Conservation (phyloP, 2,329 filamentous ascomycete species). For the Penicillium polonicum region DNA sequence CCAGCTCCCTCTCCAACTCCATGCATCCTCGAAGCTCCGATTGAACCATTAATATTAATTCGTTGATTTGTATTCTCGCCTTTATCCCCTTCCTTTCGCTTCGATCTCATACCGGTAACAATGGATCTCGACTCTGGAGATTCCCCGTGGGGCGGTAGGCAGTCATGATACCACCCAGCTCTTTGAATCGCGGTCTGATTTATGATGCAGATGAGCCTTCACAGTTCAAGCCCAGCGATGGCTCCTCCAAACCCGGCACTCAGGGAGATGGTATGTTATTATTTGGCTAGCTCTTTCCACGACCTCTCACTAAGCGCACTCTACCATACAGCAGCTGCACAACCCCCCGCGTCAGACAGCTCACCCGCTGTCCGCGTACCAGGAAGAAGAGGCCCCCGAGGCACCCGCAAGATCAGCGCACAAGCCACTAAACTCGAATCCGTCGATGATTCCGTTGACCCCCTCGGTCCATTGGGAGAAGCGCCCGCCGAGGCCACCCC, state of each 20-base stretch:
- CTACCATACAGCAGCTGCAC: conserved; percentile 28
- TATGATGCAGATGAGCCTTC: conserved; percentile 47
- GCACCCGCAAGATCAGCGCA: conserved; percentile 57
- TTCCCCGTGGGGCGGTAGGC: conserved; percentile 51
- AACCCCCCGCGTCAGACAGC: conserved; percentile 37
- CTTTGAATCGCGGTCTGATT: conserved; percentile 26
- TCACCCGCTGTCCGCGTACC: conserved; percentile 49
- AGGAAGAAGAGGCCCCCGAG: conserved; percentile 51
- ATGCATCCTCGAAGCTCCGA: conserved; percentile 8
- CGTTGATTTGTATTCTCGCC: not conserved
- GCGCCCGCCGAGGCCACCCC: conserved; percentile 36
- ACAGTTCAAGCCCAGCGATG: conserved; percentile 35
- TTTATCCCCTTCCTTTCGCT: not conserved
- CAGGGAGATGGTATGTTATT: conserved; percentile 34
- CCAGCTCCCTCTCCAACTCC: conserved; percentile 19
- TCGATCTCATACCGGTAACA: conserved; percentile 3
- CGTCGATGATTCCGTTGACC: conserved; percentile 62
- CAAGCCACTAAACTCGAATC: conserved; percentile 63
- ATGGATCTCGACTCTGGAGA: conserved; percentile 48
- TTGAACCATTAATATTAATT: conserved; percentile 9
- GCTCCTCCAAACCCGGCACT: conserved; percentile 26
- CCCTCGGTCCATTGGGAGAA: conserved; percentile 60
- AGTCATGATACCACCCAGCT: conserved; percentile 28
- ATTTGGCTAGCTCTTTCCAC: conserved; percentile 7
- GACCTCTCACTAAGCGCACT: conserved; percentile 23